Evolutionary conservation across 192 early-diverging fungal genomes (phyloP).

Genomic region (Gonapodya sp.): DNA sequence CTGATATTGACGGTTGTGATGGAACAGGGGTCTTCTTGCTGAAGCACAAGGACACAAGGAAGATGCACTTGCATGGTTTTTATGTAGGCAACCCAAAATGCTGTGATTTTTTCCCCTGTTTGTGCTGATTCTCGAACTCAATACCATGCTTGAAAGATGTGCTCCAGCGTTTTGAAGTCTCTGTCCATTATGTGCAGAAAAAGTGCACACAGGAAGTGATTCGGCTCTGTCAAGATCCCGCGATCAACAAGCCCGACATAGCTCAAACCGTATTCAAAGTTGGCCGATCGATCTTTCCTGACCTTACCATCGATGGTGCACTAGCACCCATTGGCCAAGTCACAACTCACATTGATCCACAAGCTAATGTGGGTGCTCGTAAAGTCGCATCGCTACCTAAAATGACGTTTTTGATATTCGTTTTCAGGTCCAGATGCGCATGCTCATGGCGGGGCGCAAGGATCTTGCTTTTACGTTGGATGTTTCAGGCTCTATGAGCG

Average conservation of each 20-base stretch:
- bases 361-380: neutral
- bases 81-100: slow-evolving; percentile 7
- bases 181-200: slow-evolving; percentile 19
- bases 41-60: slow-evolving; percentile 10
- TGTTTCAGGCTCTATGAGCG: slow-evolving; percentile 14
- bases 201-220: slow-evolving; percentile 16
- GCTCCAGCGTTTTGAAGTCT: slow-evolving; percentile 21
- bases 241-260: slow-evolving; percentile 19
- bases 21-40: slow-evolving; percentile 18
- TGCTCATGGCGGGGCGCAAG: neutral
- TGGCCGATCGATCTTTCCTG: neutral
- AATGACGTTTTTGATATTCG: neutral
- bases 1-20: neutral
- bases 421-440: neutral
- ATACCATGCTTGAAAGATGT: slow-evolving; percentile 14
- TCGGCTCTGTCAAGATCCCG: slow-evolving; percentile 18
- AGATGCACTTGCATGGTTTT: slow-evolving; percentile 28
- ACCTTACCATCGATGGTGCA: neutral
- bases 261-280: slow-evolving; percentile 12
- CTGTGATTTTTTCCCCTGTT: neutral
- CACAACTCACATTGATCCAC: neutral
- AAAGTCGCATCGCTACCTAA: neutral
- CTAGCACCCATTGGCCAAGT: neutral
- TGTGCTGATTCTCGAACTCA: neutral
- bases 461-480: slow-evolving; percentile 13